Base-by-base conservation (phyloP, 2,329 filamentous ascomycete genomes). In the Penicillium polonicum region DNA sequence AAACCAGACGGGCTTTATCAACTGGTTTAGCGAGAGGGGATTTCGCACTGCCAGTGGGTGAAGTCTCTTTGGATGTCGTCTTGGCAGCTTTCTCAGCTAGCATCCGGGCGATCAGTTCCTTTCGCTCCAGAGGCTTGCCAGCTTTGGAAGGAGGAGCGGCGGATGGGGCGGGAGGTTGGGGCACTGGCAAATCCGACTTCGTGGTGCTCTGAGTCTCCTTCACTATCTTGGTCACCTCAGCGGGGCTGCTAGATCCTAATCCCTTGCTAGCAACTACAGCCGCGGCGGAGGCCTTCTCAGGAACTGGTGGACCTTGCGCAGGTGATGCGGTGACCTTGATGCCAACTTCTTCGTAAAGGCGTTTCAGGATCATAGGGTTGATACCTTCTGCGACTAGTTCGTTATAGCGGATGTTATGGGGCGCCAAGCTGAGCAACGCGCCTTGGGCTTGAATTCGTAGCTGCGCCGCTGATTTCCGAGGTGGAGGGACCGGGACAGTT, bases 351-450 rank as follows among this genome's bases (percentile, higher is more conserved):
- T 81, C 77, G 66, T 92, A 94, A 1, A 94, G 79, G 31, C 77
- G 72, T 55, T 81, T 82, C 36, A 96, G 75, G 12, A 91, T 69
- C 1, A 74, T 73, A 36, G 83, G 79, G 64, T 92, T 83, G 42
- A 93, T 81, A 0, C 90, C 89, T 71, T 93, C 89, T 12, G 85
- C 80, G 13, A 92, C 78, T 56, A 93, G 87, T 59, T 90, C 83
- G 54, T 88, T 82, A 68, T 88, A 96, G 21, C 85, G 85, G 57
- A 95, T 85, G 48, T 90, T 88, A 58, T 90, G 78, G 39, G 77
- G 75, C 13, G 73, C 71, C 3, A 92, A 76, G 38, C 84, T 82
- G 31, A 90, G 73, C 39, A 92, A 85, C 4, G 89, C 87, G 25
- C 84, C 83, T 67, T 86, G 83, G 0, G 89, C 89, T 56, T 77